Evolutionary conservation across 2,329 filamentous ascomycete genomes (phyloP).

Genomic region (Aspergillus tanneri): DNA sequence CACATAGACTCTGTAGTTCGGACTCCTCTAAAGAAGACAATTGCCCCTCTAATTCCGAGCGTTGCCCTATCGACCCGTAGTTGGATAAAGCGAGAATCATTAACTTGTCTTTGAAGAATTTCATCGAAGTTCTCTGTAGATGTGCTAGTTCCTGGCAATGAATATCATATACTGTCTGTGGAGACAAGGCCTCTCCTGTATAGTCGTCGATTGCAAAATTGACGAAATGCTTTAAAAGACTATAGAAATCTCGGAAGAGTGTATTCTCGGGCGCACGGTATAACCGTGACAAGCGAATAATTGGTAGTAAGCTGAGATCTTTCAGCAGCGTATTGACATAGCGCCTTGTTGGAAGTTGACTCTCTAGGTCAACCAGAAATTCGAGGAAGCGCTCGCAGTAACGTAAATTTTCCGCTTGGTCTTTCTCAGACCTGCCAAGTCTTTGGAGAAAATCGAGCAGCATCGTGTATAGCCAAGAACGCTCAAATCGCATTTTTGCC

Average conservation of each 20-base stretch:
- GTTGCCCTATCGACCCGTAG: slow-evolving; percentile 80
- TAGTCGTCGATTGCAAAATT: slow-evolving; percentile 90
- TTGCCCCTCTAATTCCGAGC: slow-evolving; percentile 74
- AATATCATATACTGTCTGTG: slow-evolving; percentile 71
- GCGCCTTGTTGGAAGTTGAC: slow-evolving; percentile 87
- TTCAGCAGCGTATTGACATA: slow-evolving; percentile 87
- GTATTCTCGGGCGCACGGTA: slow-evolving; percentile 72
- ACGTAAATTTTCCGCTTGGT: slow-evolving; percentile 59
- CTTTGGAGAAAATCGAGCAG: slow-evolving; percentile 77
- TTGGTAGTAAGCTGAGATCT: slow-evolving; percentile 78
- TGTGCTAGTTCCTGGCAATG: slow-evolving; percentile 76
- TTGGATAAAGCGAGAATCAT: slow-evolving; percentile 91
- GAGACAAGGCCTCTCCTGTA: slow-evolving; percentile 72
- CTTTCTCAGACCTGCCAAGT: slow-evolving; percentile 57
- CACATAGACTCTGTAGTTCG: slow-evolving; percentile 69
- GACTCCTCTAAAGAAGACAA: slow-evolving; percentile 70
- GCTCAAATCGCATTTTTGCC: slow-evolving; percentile 80
- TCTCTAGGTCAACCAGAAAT: slow-evolving; percentile 84
- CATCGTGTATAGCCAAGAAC: slow-evolving; percentile 88
- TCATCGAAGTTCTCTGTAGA: slow-evolving; percentile 75
- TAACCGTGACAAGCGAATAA: slow-evolving; percentile 74
- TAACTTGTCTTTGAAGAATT: slow-evolving; percentile 83
- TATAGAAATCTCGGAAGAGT: slow-evolving; percentile 75
- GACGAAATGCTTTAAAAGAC: slow-evolving; percentile 81
- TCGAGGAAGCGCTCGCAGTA: slow-evolving; percentile 96